Percentiles rank a stretch among this genome's conserved stretches.
These are phyloP conservation scores for Pythium oligandrum DNA, from an alignment of 352 stramenopile genomes.

Conservation along the genomic window DNA sequence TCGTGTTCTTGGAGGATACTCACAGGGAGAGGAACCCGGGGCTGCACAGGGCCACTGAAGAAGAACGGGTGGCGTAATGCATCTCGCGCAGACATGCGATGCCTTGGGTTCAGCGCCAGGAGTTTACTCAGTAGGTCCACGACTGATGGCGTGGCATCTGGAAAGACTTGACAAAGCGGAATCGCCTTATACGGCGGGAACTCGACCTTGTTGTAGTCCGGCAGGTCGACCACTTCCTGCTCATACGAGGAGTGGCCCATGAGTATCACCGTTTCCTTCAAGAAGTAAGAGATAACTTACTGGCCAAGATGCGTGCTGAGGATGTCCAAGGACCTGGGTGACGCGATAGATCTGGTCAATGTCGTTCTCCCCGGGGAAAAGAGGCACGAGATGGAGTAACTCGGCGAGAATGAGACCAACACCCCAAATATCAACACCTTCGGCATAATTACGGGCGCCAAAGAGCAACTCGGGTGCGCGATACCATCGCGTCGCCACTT, in stretches of 20 bases:
- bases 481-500: slow-evolving; percentile 82
- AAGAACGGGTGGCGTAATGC: slow-evolving; percentile 18
- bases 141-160: slow-evolving; percentile 28
- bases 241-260: neutral
- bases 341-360: slow-evolving; percentile 80
- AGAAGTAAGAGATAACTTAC: slow-evolving; percentile 11
- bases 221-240: slow-evolving; percentile 21
- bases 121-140: slow-evolving; percentile 50
- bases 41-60: slow-evolving; percentile 7
- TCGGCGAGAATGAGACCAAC: slow-evolving; percentile 66
- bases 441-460: slow-evolving; percentile 53
- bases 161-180: slow-evolving; percentile 36
- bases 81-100: slow-evolving; percentile 36
- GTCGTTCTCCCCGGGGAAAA: slow-evolving; percentile 79
- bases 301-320: slow-evolving; percentile 43
- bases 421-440: slow-evolving; percentile 67
- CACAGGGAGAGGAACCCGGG: slow-evolving; percentile 12
- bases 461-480: slow-evolving; percentile 79
- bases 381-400: slow-evolving; percentile 46
- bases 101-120: slow-evolving; percentile 26
- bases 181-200: slow-evolving; percentile 55
- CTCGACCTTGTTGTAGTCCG: slow-evolving; percentile 66
- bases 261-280: too few species aligned
- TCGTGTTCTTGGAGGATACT: neutral
- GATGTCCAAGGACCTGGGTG: slow-evolving; percentile 56